Evolutionary conservation across 306 rosid species (phyloP).

Genomic region (Erythrophleum fordii): DNA sequence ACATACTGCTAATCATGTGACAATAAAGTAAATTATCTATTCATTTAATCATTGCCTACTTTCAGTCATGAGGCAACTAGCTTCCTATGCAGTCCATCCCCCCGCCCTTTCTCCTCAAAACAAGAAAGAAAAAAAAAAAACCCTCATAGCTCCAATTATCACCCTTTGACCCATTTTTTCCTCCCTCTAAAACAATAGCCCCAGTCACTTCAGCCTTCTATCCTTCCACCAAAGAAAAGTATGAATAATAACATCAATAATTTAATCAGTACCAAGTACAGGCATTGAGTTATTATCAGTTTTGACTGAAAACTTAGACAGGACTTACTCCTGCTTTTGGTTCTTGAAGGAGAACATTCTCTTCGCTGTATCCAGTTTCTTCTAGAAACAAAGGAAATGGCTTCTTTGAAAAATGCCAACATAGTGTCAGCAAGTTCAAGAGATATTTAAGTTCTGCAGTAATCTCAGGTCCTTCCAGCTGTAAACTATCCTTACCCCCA

Average conservation of each 20-base stretch:
- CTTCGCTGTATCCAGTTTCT: slow-evolving; percentile 79
- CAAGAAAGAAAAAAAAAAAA: neutral
- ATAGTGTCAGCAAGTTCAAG: slow-evolving; percentile 77
- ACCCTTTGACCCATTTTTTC: slow-evolving; percentile 9
- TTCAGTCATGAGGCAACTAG: neutral
- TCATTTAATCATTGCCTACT: neutral
- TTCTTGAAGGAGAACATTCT: slow-evolving; percentile 88
- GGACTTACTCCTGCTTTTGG: slow-evolving; percentile 94
- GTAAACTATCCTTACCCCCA: slow-evolving; percentile 75
- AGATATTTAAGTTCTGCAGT: slow-evolving; percentile 76
- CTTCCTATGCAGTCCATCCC: neutral
- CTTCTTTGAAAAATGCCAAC: slow-evolving; percentile 98
- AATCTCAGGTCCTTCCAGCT: slow-evolving; percentile 74
- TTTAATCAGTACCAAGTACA: too few species aligned
- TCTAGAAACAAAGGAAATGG: slow-evolving; percentile 85
- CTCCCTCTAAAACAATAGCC: slow-evolving; percentile 18
- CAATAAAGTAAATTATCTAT: neutral
- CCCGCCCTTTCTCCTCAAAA: neutral
- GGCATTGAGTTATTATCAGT: neutral
- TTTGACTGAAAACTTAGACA: slow-evolving; percentile 25
- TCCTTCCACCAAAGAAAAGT: neutral
- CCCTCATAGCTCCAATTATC: slow-evolving; percentile 13
- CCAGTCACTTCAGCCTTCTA: slow-evolving; percentile 9
- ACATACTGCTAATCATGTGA: neutral
- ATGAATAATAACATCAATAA: neutral